Evolutionary conservation across 2,329 filamentous ascomycete species (phyloP).

Genomic region (Penicillium sp.): DNA sequence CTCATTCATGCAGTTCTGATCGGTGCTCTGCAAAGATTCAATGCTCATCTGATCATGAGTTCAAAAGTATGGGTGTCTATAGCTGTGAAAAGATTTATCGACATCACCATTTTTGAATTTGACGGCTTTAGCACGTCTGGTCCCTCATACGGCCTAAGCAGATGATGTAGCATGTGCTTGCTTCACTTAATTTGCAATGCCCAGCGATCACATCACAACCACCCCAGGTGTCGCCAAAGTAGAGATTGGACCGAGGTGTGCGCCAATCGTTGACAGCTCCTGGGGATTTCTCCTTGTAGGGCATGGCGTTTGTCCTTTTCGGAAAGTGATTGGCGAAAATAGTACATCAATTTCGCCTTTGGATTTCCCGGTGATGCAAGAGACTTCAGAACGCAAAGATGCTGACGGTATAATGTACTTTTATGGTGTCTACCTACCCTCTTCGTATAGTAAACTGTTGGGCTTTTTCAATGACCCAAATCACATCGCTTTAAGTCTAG

Average conservation of each 20-base stretch:
- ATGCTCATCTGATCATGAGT: background rate
- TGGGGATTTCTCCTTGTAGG: background rate
- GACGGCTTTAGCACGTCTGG: no score
- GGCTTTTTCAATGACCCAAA: no score
- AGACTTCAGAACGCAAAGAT: no score
- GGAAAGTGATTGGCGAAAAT: background rate
- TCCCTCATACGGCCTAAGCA: no score
- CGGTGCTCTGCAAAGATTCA: background rate
- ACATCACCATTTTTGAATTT: background rate
- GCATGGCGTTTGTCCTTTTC: background rate
- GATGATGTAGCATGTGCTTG: background rate
- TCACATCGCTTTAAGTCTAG: no score
- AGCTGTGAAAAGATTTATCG: background rate
- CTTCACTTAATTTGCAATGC: background rate
- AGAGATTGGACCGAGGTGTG: background rate
- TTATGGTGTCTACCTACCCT: no score
- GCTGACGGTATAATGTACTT: no score
- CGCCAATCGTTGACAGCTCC: background rate
- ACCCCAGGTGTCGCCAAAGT: background rate
- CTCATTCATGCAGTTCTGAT: background rate
- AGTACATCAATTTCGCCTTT: background rate
- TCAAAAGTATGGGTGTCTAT: background rate
- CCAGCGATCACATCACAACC: background rate
- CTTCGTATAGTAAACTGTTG: no score
- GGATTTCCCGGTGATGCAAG: background rate